Percentiles rank a stretch among this genome's conserved stretches.
These are phyloP conservation scores for Yamadazyma nakazawae DNA, from an alignment of 805 yeast species.

Conservation along the genomic window DNA sequence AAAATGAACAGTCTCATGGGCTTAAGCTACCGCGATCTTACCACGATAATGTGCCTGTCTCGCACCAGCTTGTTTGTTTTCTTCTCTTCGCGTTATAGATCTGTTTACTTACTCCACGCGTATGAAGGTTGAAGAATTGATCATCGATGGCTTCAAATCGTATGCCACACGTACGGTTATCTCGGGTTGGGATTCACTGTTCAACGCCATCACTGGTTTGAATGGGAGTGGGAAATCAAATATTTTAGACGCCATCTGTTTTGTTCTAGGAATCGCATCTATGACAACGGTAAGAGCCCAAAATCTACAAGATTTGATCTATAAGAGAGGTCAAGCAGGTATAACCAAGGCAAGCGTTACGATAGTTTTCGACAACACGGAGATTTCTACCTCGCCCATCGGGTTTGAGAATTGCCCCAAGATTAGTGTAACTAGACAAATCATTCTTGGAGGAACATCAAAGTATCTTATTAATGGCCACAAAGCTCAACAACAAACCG, in stretches of 20 bases:
- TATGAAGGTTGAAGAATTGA: slow-evolving; percentile 94
- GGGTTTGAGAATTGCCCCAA: slow-evolving; percentile 77
- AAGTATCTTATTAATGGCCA: slow-evolving; percentile 94
- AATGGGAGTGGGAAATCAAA: slow-evolving; percentile 98
- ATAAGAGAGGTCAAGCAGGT: slow-evolving; percentile 97
- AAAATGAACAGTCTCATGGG: too few species aligned
- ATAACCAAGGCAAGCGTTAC: slow-evolving; percentile 96
- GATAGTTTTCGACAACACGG: slow-evolving; percentile 87
- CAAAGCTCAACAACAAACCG: slow-evolving; percentile 92
- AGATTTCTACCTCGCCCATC: slow-evolving; percentile 73
- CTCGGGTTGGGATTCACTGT: slow-evolving; percentile 92
- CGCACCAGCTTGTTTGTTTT: background rate
- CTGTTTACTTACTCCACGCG: background rate
- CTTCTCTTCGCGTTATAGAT: background rate
- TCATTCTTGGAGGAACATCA: slow-evolving; percentile 85
- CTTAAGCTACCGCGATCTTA: too few species aligned
- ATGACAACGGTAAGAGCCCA: slow-evolving; percentile 95
- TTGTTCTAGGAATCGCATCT: slow-evolving; percentile 93
- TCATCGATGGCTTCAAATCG: slow-evolving; percentile 96
- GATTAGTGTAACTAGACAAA: slow-evolving; percentile 88
- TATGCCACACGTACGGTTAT: slow-evolving; percentile 96
- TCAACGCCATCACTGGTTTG: slow-evolving; percentile 95
- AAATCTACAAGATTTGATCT: slow-evolving; percentile 87
- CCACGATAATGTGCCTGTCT: too few species aligned
- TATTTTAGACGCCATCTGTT: slow-evolving; percentile 94